These are phyloP conservation scores for Trichoderma koningii DNA, from an alignment of 2,329 filamentous ascomycete genomes.

Conservation along the genomic window DNA sequence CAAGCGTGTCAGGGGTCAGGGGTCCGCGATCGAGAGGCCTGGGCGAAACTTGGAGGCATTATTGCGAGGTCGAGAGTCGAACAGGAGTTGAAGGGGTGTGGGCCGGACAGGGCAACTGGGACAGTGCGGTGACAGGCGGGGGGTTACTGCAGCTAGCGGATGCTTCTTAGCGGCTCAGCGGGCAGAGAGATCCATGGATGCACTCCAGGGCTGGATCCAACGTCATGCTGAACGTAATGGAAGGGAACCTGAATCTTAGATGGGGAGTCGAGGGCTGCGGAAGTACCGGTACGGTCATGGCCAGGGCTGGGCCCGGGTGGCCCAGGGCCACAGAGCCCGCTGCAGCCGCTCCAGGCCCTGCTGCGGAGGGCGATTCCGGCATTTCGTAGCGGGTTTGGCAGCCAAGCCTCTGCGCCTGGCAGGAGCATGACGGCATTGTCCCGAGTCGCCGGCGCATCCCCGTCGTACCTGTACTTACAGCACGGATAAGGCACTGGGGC, in stretches of 20 bases:
- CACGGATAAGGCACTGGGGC: too few relatives aligned
- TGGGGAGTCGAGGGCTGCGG: neutral
- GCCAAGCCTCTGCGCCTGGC: neutral
- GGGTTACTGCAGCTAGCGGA: neutral
- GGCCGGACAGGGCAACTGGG: constrained; percentile 15
- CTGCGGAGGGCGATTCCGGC: constrained; percentile 20
- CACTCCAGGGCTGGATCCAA: too few relatives aligned
- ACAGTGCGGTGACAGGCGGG: constrained; percentile 2
- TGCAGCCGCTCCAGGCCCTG: neutral
- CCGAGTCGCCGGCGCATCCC: neutral
- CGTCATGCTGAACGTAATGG: neutral
- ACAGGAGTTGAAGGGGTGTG: constrained; percentile 27
- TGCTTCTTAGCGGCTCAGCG: constrained; percentile 1
- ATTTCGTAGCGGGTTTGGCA: constrained; percentile 9
- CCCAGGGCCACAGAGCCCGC: neutral
- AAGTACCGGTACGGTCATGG: neutral
- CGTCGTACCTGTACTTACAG: neutral
- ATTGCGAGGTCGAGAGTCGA: neutral
- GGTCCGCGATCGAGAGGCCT: neutral
- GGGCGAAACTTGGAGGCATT: neutral
- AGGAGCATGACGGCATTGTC: neutral
- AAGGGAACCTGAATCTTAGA: too few relatives aligned
- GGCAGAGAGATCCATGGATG: neutral
- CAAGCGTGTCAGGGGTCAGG: constrained; percentile 18
- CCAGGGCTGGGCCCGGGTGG: neutral